Evolutionary conservation across 2,329 filamentous ascomycete genomes (phyloP).

Genomic region (Colletotrichum spinosum): DNA sequence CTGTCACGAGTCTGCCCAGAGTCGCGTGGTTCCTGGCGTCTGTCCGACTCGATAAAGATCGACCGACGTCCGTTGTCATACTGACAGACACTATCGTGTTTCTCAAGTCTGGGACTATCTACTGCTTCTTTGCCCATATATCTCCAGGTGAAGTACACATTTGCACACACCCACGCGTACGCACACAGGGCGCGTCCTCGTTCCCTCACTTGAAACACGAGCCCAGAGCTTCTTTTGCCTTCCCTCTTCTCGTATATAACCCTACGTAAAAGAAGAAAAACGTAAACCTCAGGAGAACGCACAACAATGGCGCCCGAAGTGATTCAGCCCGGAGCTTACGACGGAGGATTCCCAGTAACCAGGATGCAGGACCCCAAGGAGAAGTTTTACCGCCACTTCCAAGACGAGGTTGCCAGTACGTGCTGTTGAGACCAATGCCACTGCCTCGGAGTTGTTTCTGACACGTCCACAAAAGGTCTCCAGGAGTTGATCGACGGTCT

Average conservation of each 20-base stretch:
- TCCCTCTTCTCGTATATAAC: background rate
- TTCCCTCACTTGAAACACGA: constrained; percentile 24
- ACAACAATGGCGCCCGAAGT: constrained; percentile 38
- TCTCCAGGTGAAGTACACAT: too few species aligned
- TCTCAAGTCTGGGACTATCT: too few species aligned
- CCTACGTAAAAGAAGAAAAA: background rate
- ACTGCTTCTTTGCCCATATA: too few species aligned
- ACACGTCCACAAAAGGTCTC: constrained; percentile 70
- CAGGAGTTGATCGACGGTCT: constrained; percentile 53
- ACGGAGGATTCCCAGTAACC: constrained; percentile 37
- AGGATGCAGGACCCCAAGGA: constrained; percentile 71
- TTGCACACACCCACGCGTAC: too few species aligned
- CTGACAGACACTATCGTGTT: too few species aligned
- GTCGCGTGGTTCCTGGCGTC: too few species aligned
- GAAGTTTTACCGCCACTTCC: constrained; percentile 87
- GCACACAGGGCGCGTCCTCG: background rate
- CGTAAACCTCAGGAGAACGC: background rate
- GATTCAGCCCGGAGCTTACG: constrained; percentile 33
- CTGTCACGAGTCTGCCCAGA: too few species aligned
- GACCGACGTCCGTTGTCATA: too few species aligned
- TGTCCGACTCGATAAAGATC: too few species aligned
- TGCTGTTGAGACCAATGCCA: constrained; percentile 1
- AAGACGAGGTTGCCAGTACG: constrained; percentile 78
- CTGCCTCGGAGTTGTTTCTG: constrained; percentile 18
- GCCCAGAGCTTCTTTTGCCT: constrained; percentile 8